Conservation (phyloP, 2,329 filamentous ascomycete species). For the Colletotrichum zoysiae region DNA sequence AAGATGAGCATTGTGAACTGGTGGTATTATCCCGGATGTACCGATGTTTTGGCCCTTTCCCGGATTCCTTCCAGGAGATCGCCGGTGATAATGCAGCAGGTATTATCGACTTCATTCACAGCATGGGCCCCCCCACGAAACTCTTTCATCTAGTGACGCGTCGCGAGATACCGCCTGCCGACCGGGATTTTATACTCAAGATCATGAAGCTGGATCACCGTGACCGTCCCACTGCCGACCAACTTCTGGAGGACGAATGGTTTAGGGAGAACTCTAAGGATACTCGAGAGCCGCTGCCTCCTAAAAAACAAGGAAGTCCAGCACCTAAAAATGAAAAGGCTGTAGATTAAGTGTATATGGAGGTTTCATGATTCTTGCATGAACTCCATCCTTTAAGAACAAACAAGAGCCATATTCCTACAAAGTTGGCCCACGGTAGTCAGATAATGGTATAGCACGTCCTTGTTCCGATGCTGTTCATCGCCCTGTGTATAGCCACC, state of each 20-base stretch:
- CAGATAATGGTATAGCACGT: no score
- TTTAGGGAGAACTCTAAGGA: slow-evolving; percentile 6
- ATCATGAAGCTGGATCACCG: slow-evolving; percentile 10
- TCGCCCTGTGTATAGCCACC: no score
- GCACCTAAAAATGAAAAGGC: not conserved
- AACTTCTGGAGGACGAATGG: slow-evolving; percentile 12
- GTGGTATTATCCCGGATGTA: slow-evolving; percentile 11
- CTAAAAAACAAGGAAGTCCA: not conserved
- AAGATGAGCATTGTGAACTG: slow-evolving; percentile 5
- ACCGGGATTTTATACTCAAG: slow-evolving; percentile 11
- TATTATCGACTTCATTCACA: slow-evolving; percentile 11
- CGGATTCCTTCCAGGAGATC: slow-evolving; percentile 5
- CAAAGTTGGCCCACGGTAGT: no score
- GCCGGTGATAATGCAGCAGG: not conserved
- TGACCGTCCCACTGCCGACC: slow-evolving; percentile 9
- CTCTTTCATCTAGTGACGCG: not conserved
- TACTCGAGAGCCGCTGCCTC: slow-evolving; percentile 5
- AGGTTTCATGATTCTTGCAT: no score
- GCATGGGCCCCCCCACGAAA: slow-evolving; percentile 1
- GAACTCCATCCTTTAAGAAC: no score
- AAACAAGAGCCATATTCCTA: no score
- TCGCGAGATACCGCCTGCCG: slow-evolving; percentile 9
- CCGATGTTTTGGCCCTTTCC: slow-evolving; percentile 13
- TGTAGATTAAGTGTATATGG: no score
- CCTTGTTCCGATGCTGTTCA: no score